Base-by-base conservation (phyloP, 371 early-diverging fungal species). In the Mortierella sp. region DNA sequence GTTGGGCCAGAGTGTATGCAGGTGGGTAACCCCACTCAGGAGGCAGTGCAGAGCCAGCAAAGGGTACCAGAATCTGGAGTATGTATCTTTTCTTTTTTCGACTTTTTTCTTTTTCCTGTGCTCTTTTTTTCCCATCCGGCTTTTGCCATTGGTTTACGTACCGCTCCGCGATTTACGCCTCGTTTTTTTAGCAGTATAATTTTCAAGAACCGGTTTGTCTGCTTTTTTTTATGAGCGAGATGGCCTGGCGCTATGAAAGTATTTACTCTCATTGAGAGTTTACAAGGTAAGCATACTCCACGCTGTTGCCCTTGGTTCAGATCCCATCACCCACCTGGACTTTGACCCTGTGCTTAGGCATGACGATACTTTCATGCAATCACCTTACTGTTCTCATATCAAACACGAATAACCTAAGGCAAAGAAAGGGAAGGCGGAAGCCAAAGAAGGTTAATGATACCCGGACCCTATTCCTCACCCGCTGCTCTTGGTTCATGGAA, bases 111-210 rank as follows among this genome's bases (percentile, higher is more conserved):
- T 68, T 10, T 68, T 68, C 68, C 68, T 68, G 68, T 68, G 68
- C 68, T 68, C 68, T 21, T 38, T 42, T 68, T 68, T 68, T 68
- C 68, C 68, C 68, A 68, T 68, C 68, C 38, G 16, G 19, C 58
- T 16, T 63, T 16, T 13, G 34, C 34, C 6, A 34, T 63, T 63
- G 63, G 63, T 16, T 13, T 50, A 13, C 63, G 34, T 16, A 16
- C 34, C 7, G 14, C 34, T 63, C 26, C 28, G 16, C 50, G 14
- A 50, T 58, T 1, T 26, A 28, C 28, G 58, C 68, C 42, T 38
- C 42, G 42, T 38, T 38, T 38, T 38, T 38, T 38, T 38, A 38
- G 5, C 42, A 38, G 42, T 5, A 24, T 68, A 11, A 42, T 42
- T 68, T 68, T 68, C 24, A 63, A 63, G 65, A 63, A 34, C 65